Percentiles rank a stretch among this genome's conserved stretches.
Evolutionary conservation across 2,329 filamentous ascomycete genomes (phyloP).

Genomic region (Fusarium domesticum): DNA sequence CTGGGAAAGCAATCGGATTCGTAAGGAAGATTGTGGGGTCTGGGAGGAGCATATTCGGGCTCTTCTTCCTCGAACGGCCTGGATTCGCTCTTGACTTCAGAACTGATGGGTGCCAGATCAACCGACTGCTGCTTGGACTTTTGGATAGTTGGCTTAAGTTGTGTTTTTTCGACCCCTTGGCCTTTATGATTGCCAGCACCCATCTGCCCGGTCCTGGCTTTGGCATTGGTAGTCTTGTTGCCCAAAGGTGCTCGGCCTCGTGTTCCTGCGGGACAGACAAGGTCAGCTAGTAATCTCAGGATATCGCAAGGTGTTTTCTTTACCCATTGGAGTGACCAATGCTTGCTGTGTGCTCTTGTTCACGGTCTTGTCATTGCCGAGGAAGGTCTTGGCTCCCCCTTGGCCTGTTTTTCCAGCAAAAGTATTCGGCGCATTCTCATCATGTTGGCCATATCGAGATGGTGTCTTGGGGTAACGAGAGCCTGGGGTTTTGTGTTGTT

Average conservation of each 20-base stretch:
- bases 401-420: conserved; percentile 44
- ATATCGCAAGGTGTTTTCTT: too few relatives aligned
- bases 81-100: conserved; percentile 59
- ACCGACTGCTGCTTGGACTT: conserved; percentile 56
- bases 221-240: conserved; percentile 95
- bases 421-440: conserved; percentile 67
- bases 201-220: conserved; percentile 66
- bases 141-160: conserved; percentile 58
- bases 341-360: conserved; percentile 51
- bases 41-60: conserved; percentile 86
- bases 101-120: conserved; percentile 54
- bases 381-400: conserved; percentile 55
- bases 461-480: conserved; percentile 78
- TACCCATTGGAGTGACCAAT: conserved; percentile 80
- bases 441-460: conserved; percentile 71
- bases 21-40: conserved; percentile 62
- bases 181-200: conserved; percentile 59
- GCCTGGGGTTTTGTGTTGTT: conserved; percentile 78
- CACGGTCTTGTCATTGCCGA: conserved; percentile 46
- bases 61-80: conserved; percentile 55
- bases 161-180: conserved; percentile 61
- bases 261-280: conserved; percentile 22
- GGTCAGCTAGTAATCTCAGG: conserved; percentile 13
- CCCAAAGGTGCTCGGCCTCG: conserved; percentile 78
- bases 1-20: conserved; percentile 66